phyloP scores from a whole-genome alignment of 2,329 filamentous ascomycete genomes.

The Xylariaceae sp. region DNA sequence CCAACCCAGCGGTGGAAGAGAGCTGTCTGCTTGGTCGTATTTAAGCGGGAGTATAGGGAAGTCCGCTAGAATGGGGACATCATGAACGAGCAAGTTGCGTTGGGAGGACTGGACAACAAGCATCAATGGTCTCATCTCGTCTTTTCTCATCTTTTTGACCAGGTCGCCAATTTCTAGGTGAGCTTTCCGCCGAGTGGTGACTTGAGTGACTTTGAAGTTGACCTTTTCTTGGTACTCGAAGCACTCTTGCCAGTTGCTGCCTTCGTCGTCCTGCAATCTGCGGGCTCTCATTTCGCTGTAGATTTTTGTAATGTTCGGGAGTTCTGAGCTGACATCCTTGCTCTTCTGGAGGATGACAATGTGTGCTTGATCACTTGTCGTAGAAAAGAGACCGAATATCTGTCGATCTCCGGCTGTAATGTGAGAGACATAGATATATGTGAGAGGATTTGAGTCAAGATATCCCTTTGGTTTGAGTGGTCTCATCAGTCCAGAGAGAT shows the following conservation, averaged over 20 bases:
- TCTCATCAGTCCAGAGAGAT: conserved; percentile 70
- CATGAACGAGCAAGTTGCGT: conserved; percentile 73
- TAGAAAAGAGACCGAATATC: conserved; percentile 91
- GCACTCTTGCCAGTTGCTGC: conserved; percentile 70
- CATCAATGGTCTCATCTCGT: conserved; percentile 75
- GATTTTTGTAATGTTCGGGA: conserved; percentile 86
- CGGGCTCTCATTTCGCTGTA: conserved; percentile 73
- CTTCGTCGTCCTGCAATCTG: conserved; percentile 61
- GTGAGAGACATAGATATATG: conserved; percentile 90
- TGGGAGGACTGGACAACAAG: conserved; percentile 90
- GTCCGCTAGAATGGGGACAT: conserved; percentile 78
- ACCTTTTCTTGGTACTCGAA: conserved; percentile 85
- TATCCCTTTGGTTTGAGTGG: conserved; percentile 65
- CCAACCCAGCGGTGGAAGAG: conserved; percentile 89
- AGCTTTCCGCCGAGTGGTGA: conserved; percentile 85
- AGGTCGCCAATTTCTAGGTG: conserved; percentile 83
- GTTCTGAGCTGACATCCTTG: conserved; percentile 70
- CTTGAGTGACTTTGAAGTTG: conserved; percentile 79
- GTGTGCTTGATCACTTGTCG: conserved; percentile 71
- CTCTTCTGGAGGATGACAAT: conserved; percentile 83
- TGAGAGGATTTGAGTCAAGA: conserved; percentile 67
- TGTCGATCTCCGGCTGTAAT: conserved; percentile 86
- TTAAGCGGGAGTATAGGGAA: conserved; percentile 79
- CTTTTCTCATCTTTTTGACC: conserved; percentile 84
- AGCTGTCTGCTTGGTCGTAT: conserved; percentile 78